A percentile compares a stretch with the other conserved stretches of the same genome.
These are phyloP conservation scores for Zea mays DNA, from an alignment of 176 grass and related monocot genomes.

Conservation along the genomic window DNA sequence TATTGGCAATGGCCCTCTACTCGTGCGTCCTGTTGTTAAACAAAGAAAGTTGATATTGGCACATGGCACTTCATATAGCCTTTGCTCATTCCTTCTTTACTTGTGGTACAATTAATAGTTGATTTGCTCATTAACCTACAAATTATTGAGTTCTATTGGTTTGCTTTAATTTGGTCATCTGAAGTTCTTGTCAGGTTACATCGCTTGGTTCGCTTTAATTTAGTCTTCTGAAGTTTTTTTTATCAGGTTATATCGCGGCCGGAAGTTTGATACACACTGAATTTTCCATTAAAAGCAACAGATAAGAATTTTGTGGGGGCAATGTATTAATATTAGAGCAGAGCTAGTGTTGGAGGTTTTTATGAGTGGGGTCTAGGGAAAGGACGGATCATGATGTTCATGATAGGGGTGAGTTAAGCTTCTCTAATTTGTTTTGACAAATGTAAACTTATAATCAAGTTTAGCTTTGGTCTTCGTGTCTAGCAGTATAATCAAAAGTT, in stretches of 20 bases:
- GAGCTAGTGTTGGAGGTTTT: no score
- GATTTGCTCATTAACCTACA: background rate
- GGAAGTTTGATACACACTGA: background rate
- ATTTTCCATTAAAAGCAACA: background rate
- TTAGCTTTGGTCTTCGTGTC: no score
- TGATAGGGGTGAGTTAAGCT: no score
- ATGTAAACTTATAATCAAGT: no score
- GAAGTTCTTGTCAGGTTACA: slow-evolving; percentile 7
- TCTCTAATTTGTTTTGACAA: no score
- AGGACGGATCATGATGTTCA: no score
- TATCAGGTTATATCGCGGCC: background rate
- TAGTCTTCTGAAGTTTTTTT: no score
- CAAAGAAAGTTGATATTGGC: background rate
- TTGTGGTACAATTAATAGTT: background rate
- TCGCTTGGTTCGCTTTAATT: background rate
- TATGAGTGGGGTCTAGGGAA: no score
- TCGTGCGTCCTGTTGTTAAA: background rate
- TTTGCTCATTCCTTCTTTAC: background rate
- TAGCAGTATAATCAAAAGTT: no score
- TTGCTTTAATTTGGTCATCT: background rate
- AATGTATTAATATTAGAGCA: background rate
- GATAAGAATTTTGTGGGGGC: background rate
- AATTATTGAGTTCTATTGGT: background rate
- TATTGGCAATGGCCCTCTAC: slow-evolving; percentile 20
- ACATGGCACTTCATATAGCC: background rate